phyloP scores from a whole-genome alignment of 139 green algal species.

The Volvox reticuliferus region DNA sequence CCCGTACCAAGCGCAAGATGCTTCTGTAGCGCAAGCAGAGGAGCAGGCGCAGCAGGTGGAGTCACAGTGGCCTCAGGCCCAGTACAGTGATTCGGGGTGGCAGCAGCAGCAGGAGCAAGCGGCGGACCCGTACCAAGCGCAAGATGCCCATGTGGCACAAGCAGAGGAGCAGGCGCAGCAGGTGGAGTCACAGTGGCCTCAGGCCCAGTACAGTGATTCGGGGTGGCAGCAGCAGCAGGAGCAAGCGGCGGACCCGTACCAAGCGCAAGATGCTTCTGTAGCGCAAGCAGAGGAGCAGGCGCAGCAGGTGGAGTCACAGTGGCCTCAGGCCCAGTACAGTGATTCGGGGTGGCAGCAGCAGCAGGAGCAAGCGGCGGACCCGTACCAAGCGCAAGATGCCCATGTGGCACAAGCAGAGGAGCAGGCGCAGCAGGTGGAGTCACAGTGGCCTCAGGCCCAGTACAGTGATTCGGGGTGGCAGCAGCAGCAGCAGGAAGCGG shows the following conservation, averaged over 20 bases:
- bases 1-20: neutral
- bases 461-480: too few species aligned
- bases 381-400: neutral
- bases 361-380: neutral
- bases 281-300: neutral
- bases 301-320: neutral
- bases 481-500: neutral
- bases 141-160: neutral
- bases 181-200: neutral
- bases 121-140: neutral
- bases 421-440: neutral
- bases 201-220: neutral
- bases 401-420: neutral
- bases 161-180: neutral
- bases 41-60: neutral
- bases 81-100: too few species aligned
- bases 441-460: too few species aligned
- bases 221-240: neutral
- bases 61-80: neutral
- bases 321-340: too few species aligned
- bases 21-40: neutral
- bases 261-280: neutral
- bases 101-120: neutral
- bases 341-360: too few species aligned
- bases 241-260: neutral